Percentiles rank a stretch among this genome's conserved stretches.
These are phyloP conservation scores for Anthostomella pinea DNA, from an alignment of 2,329 filamentous ascomycete genomes.

Conservation along the genomic window DNA sequence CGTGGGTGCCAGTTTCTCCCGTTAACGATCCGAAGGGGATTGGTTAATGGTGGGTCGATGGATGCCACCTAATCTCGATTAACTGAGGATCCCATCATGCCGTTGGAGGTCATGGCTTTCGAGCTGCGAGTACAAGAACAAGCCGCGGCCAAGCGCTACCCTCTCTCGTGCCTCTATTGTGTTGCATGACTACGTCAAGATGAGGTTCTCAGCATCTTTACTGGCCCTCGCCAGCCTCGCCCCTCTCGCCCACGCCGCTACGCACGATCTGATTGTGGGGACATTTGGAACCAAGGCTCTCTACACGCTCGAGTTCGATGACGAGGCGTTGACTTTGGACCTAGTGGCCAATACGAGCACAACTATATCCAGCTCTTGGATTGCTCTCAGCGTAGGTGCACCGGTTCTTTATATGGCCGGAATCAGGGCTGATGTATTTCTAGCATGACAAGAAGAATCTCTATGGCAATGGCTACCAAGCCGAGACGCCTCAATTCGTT, in stretches of 20 bases:
- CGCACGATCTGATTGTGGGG: slow-evolving; percentile 29
- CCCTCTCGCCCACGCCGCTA: slow-evolving; percentile 8
- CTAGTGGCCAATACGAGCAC: slow-evolving; percentile 21
- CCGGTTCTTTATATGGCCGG: not conserved
- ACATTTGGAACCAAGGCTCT: slow-evolving; percentile 26
- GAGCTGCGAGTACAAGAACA: no score
- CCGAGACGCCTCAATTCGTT: slow-evolving; percentile 18
- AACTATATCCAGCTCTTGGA: slow-evolving; percentile 22
- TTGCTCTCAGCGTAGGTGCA: slow-evolving; percentile 25
- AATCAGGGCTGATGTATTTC: not conserved
- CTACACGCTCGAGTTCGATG: slow-evolving; percentile 30
- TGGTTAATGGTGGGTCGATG: no score
- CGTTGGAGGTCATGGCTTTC: no score
- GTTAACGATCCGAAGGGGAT: no score
- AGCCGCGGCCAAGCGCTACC: no score
- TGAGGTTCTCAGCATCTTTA: not conserved
- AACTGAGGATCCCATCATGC: no score
- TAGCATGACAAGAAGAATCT: slow-evolving; percentile 30
- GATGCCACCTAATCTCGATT: no score
- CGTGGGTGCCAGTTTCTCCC: no score
- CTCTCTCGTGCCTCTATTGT: no score
- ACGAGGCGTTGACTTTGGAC: slow-evolving; percentile 22
- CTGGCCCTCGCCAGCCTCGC: slow-evolving; percentile 3
- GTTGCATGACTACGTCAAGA: not conserved
- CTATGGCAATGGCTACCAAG: slow-evolving; percentile 24